Evolutionary conservation across 176 grass and related monocot species (phyloP).

Genomic region (Rhynchospora tenuis): DNA sequence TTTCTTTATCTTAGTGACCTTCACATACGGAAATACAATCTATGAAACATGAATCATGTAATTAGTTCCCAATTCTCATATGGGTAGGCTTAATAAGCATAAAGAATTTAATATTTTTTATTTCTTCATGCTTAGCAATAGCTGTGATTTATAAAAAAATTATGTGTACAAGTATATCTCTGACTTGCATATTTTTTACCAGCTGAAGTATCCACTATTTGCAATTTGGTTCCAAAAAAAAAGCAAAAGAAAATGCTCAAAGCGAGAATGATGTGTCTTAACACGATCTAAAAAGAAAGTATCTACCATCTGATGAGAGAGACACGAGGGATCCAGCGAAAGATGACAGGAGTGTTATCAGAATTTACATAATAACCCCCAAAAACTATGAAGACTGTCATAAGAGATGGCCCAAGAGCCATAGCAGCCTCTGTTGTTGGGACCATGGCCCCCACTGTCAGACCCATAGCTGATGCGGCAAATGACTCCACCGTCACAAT

Average conservation of each 20-base stretch:
- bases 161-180: not conserved
- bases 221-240: not conserved
- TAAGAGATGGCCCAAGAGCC: constrained; percentile 95
- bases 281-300: not conserved
- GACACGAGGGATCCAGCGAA: constrained; percentile 81
- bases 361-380: constrained; percentile 95
- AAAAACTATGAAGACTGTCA: constrained; percentile 97
- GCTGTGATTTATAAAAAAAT: not conserved
- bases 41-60: not conserved
- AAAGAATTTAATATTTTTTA: not conserved
- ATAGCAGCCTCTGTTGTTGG: constrained; percentile 90
- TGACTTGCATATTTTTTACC: not conserved
- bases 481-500: constrained; percentile 92
- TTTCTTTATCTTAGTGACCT: not conserved
- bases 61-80: not conserved
- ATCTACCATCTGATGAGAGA: constrained; percentile 95
- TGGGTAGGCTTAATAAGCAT: not conserved
- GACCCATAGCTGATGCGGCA: constrained; percentile 89
- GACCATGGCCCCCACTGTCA: constrained; percentile 90
- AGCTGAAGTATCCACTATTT: not conserved
- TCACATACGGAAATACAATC: not conserved
- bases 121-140: not conserved
- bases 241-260: not conserved
- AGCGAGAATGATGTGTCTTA: not conserved
- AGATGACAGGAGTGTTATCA: constrained; percentile 78